These are phyloP conservation scores for Westerdykella sp. DNA, from an alignment of 2,329 filamentous ascomycete species.

Conservation along the genomic window DNA sequence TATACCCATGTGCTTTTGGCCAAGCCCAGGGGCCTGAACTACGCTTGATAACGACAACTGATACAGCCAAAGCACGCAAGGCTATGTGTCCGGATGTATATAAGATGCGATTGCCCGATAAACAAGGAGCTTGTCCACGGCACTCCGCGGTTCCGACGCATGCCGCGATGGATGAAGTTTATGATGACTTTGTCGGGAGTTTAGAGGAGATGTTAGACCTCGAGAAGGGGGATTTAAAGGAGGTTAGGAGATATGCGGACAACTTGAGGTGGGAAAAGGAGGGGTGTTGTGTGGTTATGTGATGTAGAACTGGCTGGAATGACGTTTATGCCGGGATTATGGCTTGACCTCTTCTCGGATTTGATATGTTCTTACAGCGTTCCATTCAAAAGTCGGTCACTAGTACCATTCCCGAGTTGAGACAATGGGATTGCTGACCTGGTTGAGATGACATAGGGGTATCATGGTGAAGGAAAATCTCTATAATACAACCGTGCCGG, in stretches of 20 bases:
- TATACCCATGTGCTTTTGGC: background rate
- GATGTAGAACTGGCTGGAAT: background rate
- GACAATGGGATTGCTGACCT: no score
- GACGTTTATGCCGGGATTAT: no score
- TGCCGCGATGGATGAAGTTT: background rate
- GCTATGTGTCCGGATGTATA: background rate
- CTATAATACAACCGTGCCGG: no score
- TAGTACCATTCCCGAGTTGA: no score
- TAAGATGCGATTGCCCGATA: background rate
- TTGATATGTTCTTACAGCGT: no score
- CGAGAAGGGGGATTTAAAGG: constrained; percentile 1
- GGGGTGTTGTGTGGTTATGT: constrained; percentile 1
- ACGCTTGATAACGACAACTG: no score
- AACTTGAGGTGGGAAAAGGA: background rate
- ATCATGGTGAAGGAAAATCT: no score
- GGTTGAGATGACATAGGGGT: no score
- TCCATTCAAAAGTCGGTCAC: no score
- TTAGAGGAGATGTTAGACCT: constrained; percentile 1
- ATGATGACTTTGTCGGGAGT: background rate
- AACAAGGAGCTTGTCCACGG: background rate
- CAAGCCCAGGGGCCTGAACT: background rate
- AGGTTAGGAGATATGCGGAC: background rate
- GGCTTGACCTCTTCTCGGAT: no score
- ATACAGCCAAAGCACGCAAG: background rate
- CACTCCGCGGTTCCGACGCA: background rate